A percentile compares a stretch with the other conserved stretches of the same genome.
Evolutionary conservation across 345 rosid species (phyloP).

Genomic region (Passiflora organensis): DNA sequence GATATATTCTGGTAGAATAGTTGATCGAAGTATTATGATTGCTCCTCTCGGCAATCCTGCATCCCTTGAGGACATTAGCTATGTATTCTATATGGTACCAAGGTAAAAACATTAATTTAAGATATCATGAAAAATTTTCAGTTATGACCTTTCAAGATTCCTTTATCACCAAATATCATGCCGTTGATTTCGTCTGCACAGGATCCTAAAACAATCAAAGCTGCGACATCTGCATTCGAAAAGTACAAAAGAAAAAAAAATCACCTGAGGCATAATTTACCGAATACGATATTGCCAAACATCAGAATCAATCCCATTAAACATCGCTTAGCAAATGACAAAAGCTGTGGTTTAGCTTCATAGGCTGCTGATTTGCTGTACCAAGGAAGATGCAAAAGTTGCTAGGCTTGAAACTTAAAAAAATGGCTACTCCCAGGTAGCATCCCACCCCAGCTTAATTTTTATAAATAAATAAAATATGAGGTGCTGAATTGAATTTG

Average conservation of each 20-base stretch:
- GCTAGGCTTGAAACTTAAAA: too few relatives aligned
- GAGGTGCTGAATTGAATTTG: too few relatives aligned
- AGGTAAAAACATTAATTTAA: slow-evolving; percentile 8
- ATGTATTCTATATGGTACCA: background rate
- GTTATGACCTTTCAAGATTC: slow-evolving; percentile 55
- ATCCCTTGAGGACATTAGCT: background rate
- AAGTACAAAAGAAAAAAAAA: background rate
- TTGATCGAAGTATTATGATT: slow-evolving; percentile 52
- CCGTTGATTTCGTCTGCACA: slow-evolving; percentile 56
- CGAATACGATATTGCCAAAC: background rate
- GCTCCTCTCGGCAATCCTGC: slow-evolving; percentile 56
- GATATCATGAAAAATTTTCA: slow-evolving; percentile 10
- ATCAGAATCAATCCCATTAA: background rate
- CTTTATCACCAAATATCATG: slow-evolving; percentile 49
- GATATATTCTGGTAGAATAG: slow-evolving; percentile 41
- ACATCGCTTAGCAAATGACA: background rate
- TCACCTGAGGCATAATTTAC: background rate
- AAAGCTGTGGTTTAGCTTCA: too few relatives aligned
- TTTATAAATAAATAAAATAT: too few relatives aligned
- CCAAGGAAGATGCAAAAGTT: too few relatives aligned
- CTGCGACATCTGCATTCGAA: slow-evolving; percentile 50
- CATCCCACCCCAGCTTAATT: too few relatives aligned
- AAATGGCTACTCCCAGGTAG: too few relatives aligned
- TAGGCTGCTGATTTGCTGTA: too few relatives aligned
- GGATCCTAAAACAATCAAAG: slow-evolving; percentile 58